phyloP scores from a whole-genome alignment of 352 stramenopile species.

The Pythium pyrilobum region DNA sequence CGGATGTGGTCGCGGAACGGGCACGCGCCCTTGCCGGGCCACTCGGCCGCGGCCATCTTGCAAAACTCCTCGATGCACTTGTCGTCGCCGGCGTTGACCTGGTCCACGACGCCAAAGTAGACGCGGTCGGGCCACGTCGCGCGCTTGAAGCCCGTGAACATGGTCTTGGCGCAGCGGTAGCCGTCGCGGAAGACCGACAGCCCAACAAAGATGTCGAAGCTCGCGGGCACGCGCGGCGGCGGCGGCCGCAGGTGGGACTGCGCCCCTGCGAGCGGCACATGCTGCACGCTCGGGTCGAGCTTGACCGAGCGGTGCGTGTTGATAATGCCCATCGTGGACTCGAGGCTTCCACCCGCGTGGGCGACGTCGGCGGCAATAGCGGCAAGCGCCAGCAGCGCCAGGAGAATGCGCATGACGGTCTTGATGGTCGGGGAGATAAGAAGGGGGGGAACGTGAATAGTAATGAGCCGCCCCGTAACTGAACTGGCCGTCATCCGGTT shows the following conservation, averaged over 20 bases:
- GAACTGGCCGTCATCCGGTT: not conserved
- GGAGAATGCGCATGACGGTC: slow-evolving; percentile 1
- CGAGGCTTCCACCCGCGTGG: slow-evolving; percentile 18
- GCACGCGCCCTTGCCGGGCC: slow-evolving; percentile 55
- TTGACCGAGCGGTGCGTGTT: slow-evolving; percentile 16
- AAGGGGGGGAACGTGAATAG: not conserved
- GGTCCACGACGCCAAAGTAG: slow-evolving; percentile 80
- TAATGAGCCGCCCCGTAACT: no score
- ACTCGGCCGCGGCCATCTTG: slow-evolving; percentile 62
- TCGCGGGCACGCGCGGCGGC: slow-evolving; percentile 40
- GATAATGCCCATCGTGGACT: slow-evolving; percentile 15
- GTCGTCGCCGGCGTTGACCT: slow-evolving; percentile 65
- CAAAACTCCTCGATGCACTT: slow-evolving; percentile 76
- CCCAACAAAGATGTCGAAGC: slow-evolving; percentile 70
- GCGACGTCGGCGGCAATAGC: not conserved
- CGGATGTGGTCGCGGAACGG: slow-evolving; percentile 69
- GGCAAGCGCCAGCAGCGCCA: not conserved
- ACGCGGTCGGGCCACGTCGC: slow-evolving; percentile 62
- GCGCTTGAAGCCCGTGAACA: slow-evolving; percentile 72
- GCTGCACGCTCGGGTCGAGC: slow-evolving; percentile 58
- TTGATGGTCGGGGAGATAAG: not conserved
- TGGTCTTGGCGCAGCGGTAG: slow-evolving; percentile 75
- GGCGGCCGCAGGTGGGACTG: slow-evolving; percentile 45
- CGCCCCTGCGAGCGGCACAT: slow-evolving; percentile 44
- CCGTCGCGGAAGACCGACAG: slow-evolving; percentile 81